phyloP scores from a whole-genome alignment of 495 filamentous ascomycete species.

The Penicillium taxi region DNA sequence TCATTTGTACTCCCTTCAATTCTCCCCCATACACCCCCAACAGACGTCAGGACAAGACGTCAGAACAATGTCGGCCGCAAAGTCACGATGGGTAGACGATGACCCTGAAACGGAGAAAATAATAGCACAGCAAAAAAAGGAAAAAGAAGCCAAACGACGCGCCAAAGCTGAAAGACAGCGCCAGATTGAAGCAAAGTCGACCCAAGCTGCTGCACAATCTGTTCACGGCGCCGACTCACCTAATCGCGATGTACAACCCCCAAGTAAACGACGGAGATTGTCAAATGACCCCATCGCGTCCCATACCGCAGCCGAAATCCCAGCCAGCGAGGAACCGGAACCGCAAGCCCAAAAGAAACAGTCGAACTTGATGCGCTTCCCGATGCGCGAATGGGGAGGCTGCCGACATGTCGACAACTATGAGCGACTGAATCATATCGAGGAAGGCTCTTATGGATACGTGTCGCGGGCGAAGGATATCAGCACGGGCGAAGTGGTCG shows the following conservation, averaged over 20 bases:
- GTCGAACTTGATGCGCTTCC: slow-evolving; percentile 59
- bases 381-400: slow-evolving; percentile 58
- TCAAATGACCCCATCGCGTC: slow-evolving; percentile 33
- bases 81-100: slow-evolving; percentile 83
- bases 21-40: background rate
- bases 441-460: slow-evolving; percentile 93
- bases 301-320: slow-evolving; percentile 24
- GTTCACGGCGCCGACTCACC: slow-evolving; percentile 7
- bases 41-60: background rate
- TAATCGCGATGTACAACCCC: slow-evolving; percentile 26
- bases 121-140: slow-evolving; percentile 65
- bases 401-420: slow-evolving; percentile 83
- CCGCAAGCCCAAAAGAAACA: slow-evolving; percentile 17
- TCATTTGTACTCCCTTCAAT: slow-evolving; percentile 20
- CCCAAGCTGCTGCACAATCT: slow-evolving; percentile 15
- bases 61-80: slow-evolving; percentile 51
- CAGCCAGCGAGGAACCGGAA: slow-evolving; percentile 13
- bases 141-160: slow-evolving; percentile 85
- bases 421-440: slow-evolving; percentile 89
- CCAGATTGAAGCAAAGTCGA: slow-evolving; percentile 50
- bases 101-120: slow-evolving; percentile 60
- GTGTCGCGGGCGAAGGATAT: slow-evolving; percentile 80
- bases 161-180: slow-evolving; percentile 79
- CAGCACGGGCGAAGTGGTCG: slow-evolving; percentile 77
- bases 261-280: slow-evolving; percentile 40